Percentiles rank a stretch among this genome's conserved stretches.
phyloP scores from a whole-genome alignment of 768 basidiomycete genomes.

The Suillus spraguei region DNA sequence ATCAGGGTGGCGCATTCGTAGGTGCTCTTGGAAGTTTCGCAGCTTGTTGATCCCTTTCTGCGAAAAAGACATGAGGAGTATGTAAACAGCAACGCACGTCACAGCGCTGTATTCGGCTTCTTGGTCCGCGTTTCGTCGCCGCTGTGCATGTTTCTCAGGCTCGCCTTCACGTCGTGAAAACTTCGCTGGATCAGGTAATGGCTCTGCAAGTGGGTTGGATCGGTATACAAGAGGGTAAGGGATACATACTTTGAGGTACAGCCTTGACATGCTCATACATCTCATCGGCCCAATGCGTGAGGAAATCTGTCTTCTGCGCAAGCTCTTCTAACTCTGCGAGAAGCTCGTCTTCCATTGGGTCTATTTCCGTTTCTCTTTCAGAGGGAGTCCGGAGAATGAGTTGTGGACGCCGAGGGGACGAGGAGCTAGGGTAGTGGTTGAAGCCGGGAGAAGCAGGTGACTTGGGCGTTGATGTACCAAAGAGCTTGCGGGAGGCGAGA shows the following conservation, averaged over 20 bases:
- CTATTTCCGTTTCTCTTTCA: constrained; percentile 43
- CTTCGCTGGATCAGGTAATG: constrained; percentile 78
- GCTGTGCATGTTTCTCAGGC: constrained; percentile 65
- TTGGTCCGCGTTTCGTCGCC: constrained; percentile 71
- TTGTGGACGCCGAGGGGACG: constrained; percentile 60
- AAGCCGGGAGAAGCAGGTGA: constrained; percentile 39
- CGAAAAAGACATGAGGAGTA: constrained; percentile 90
- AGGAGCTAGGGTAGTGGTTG: constrained; percentile 44
- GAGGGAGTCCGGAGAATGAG: constrained; percentile 44
- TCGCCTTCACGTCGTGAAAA: constrained; percentile 74
- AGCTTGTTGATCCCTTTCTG: constrained; percentile 91
- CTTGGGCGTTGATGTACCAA: constrained; percentile 53
- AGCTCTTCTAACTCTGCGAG: constrained; percentile 82
- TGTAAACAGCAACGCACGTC: constrained; percentile 86
- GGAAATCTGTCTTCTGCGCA: constrained; percentile 94
- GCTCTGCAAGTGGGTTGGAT: constrained; percentile 49
- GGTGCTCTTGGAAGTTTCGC: constrained; percentile 74
- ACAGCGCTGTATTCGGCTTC: constrained; percentile 84
- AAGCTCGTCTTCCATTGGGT: constrained; percentile 83
- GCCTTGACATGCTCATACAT: constrained; percentile 90
- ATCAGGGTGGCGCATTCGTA: constrained; percentile 79
- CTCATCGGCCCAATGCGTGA: constrained; percentile 94
- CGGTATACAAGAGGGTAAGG: constrained; percentile 1
- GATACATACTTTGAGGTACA: constrained; percentile 73
- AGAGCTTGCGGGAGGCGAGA: constrained; percentile 80